Conservation (phyloP, 140 eudicot species). For the Cichorium intybus region DNA sequence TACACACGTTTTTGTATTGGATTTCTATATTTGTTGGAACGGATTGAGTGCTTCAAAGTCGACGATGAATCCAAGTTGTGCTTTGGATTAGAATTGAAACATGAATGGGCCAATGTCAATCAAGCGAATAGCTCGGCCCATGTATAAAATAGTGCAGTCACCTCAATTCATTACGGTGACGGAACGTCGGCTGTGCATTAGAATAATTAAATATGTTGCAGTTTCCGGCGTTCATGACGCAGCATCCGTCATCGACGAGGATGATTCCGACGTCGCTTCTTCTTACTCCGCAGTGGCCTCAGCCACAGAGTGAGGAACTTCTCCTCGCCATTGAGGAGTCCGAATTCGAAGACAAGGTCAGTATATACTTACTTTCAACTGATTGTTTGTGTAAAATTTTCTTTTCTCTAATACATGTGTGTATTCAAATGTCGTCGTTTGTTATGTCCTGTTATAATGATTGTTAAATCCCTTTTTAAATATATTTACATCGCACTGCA, state of each 20-base stretch:
- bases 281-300: constrained; percentile 61
- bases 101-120: neutral
- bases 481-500: neutral
- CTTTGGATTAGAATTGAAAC: neutral
- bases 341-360: constrained; percentile 67
- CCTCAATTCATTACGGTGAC: neutral
- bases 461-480: neutral
- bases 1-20: no score
- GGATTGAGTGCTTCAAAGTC: no score
- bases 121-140: neutral
- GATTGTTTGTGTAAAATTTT: neutral
- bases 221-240: constrained; percentile 61
- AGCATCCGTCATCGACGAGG: constrained; percentile 53
- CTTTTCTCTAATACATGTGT: neutral
- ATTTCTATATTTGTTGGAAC: no score
- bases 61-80: neutral
- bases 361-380: neutral
- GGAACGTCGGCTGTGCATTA: neutral
- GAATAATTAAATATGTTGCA: constrained; percentile 41
- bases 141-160: neutral
- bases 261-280: constrained; percentile 54
- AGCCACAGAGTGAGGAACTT: constrained; percentile 59
- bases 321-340: constrained; percentile 74
- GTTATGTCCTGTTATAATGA: neutral
- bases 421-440: neutral